Evolutionary conservation across 768 basidiomycete genomes (phyloP).

Genomic region (Termitomyces sp.): DNA sequence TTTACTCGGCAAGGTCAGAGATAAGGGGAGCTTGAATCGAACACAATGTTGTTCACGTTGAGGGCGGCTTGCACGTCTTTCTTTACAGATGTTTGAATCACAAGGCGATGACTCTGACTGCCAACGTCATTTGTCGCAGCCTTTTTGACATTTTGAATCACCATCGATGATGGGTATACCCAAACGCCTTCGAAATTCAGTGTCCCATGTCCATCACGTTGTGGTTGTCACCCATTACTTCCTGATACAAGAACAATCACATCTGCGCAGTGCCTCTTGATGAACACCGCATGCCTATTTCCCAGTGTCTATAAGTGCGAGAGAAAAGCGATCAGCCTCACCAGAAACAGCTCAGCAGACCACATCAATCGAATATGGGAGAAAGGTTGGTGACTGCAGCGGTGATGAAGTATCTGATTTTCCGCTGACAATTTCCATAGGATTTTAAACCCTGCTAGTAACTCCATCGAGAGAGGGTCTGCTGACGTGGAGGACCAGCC

Average conservation of each 20-base stretch:
- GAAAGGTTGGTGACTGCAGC: background rate
- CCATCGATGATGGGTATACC: no score
- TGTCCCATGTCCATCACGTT: background rate
- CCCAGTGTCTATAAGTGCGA: no score
- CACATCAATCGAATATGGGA: background rate
- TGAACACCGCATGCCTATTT: background rate
- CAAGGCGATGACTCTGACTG: background rate
- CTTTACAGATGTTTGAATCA: conserved; percentile 4
- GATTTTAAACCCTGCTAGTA: no score
- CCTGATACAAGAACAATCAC: background rate
- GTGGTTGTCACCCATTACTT: background rate
- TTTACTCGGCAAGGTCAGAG: background rate
- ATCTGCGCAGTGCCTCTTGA: background rate
- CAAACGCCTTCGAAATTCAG: background rate
- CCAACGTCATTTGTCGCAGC: no score
- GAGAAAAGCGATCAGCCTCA: background rate
- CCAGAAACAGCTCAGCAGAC: background rate
- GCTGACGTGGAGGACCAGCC: background rate
- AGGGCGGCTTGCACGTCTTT: background rate
- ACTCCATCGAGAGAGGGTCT: background rate
- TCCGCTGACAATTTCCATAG: background rate
- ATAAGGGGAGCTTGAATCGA: background rate
- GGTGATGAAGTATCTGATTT: background rate
- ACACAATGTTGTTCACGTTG: background rate
- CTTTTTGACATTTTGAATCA: no score